Evolutionary conservation across 208 protist species (phyloP), one percentile per base, ranked within the genome.

Genomic region (Acanthamoeba triangularis): DNA sequence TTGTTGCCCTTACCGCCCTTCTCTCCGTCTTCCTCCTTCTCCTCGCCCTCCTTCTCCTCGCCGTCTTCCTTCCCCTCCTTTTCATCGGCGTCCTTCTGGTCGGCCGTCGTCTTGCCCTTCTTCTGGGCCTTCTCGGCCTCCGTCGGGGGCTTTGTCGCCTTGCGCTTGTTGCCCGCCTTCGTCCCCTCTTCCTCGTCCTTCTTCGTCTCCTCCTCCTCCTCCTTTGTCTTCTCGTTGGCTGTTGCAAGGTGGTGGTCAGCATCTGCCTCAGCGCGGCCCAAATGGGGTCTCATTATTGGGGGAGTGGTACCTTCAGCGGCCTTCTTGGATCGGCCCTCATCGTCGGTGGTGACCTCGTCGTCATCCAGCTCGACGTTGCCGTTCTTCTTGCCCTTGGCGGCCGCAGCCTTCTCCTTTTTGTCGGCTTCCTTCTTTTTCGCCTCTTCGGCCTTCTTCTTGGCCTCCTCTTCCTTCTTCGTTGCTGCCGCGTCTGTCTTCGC

Each of bases 311-410:
- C n/a, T 37, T 37, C 37, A 1, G 8, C 72, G 20, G 72, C 18
- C 35, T 25, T 30, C 82, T 90, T 90, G 69, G 52, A 65, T 7
- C 52, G 54, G 10, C 52, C 44, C 54, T 56, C 82, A 10, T 56
- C 82, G 65, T 56, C 54, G 14, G 82, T 90, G n/a, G 52, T 90
- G 44, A 65, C 28, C 49, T 56, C 82, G 2, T 90, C 44, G 28
- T 65, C 82, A 44, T 90, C 82, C 37, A 84, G 63, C 63, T 69
- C 63, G 28, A 69, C 63, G 63, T 69, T 69, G 63, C 33, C 63
- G 63, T 30, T 37, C 20, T 30, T 65, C 59, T 16, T 28, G 14
- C 59, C 59, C 14, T 16, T 65, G 59, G 59, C 59, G 37, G 16
- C 61, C 2, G 61, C 61, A 5, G 61, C 61, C 23, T 67, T 28